These are phyloP conservation scores for Gremmenia infestans DNA, from an alignment of 2,329 filamentous ascomycete species.

Conservation along the genomic window DNA sequence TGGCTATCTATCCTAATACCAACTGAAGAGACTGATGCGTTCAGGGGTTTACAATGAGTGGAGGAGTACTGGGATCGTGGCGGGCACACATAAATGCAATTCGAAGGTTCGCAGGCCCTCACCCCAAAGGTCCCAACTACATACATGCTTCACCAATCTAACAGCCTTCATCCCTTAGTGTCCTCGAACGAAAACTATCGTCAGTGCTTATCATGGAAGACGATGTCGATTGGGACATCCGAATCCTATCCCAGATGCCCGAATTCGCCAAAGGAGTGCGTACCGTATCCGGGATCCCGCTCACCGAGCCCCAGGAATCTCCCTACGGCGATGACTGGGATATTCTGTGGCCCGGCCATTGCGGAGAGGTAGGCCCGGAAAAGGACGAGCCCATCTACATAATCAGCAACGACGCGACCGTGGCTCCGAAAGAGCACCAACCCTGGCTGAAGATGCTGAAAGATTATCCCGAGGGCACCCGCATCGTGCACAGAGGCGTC, in stretches of 20 bases:
- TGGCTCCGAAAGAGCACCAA: constrained; percentile 19
- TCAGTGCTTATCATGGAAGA: constrained; percentile 41
- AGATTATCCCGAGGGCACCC: constrained; percentile 14
- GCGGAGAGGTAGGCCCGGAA: constrained; percentile 18
- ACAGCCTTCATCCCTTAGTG: constrained; percentile 10
- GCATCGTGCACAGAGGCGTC: constrained; percentile 27
- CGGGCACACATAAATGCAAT: constrained; percentile 37
- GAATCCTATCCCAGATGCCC: constrained; percentile 13
- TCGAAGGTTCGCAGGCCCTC: constrained; percentile 17
- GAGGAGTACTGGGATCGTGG: constrained; percentile 36
- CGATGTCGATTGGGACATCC: constrained; percentile 41
- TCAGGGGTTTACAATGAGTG: background rate
- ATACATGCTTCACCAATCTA: background rate
- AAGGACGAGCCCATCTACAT: constrained; percentile 16
- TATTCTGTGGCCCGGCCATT: constrained; percentile 35
- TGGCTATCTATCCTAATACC: background rate
- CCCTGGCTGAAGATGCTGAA: constrained; percentile 7
- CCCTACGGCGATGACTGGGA: constrained; percentile 36
- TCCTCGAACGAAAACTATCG: constrained; percentile 32
- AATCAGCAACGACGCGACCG: constrained; percentile 25
- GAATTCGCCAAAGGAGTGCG: constrained; percentile 22
- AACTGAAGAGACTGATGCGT: background rate
- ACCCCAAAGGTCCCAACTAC: background rate
- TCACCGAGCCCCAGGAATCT: constrained; percentile 11
- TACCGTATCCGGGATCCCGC: background rate